A percentile compares a stretch with the other conserved stretches of the same genome.
These are phyloP conservation scores for Myxozyma vanderwaltii DNA, from an alignment of 805 yeast genomes.

Conservation along the genomic window DNA sequence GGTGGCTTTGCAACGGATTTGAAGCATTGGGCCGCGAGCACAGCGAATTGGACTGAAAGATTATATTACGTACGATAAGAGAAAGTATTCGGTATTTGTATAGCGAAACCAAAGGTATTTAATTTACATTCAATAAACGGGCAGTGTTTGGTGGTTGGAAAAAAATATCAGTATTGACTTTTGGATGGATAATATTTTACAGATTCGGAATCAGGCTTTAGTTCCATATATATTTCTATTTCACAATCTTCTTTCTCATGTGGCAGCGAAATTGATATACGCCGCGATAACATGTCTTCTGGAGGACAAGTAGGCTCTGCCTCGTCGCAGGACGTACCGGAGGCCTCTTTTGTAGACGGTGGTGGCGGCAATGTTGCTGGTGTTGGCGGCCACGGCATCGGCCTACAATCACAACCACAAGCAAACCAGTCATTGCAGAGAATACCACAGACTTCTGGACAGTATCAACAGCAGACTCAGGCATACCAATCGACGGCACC, in stretches of 20 bases:
- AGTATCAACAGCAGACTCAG: not conserved
- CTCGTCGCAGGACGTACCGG: not conserved
- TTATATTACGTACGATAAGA: too few relatives aligned
- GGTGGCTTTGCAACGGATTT: not conserved
- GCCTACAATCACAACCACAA: not conserved
- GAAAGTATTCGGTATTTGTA: too few relatives aligned
- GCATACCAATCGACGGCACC: not conserved
- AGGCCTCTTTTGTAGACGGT: not conserved
- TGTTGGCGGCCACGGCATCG: not conserved
- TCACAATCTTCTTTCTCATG: not conserved
- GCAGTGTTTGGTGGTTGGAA: too few relatives aligned
- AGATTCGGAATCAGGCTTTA: not conserved
- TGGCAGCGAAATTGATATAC: not conserved
- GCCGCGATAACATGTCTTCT: not conserved
- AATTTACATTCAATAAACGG: too few relatives aligned
- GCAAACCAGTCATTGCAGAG: not conserved
- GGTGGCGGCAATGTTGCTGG: not conserved
- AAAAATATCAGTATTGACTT: not conserved
- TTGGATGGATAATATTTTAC: not conserved
- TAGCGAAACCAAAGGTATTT: too few relatives aligned
- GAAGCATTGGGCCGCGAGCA: not conserved
- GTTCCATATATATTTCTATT: not conserved
- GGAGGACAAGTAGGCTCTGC: constrained; percentile 2
- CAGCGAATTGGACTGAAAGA: not conserved
- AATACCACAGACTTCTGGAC: not conserved